These are phyloP conservation scores for Collybia sordida DNA, from an alignment of 768 basidiomycete genomes.

Conservation along the genomic window DNA sequence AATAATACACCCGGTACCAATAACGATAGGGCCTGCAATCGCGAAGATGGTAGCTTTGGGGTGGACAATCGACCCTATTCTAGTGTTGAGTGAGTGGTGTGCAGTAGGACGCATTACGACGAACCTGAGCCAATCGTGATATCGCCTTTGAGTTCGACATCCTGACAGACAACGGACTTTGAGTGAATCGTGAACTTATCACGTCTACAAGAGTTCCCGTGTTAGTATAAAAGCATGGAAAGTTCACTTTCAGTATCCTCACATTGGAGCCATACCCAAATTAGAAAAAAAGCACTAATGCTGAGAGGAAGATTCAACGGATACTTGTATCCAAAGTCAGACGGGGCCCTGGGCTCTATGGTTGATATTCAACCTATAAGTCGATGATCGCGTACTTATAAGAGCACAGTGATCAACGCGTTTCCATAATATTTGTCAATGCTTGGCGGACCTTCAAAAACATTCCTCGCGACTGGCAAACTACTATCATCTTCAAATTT, in stretches of 20 bases:
- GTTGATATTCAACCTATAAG: too few species aligned
- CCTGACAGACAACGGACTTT: slow-evolving; percentile 87
- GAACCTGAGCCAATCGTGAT: slow-evolving; percentile 87
- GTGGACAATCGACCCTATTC: slow-evolving; percentile 80
- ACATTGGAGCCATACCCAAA: slow-evolving; percentile 22
- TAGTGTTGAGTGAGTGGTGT: slow-evolving; percentile 1
- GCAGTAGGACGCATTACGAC: not conserved
- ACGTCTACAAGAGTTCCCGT: slow-evolving; percentile 55
- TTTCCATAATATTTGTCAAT: too few species aligned
- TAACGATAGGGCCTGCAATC: slow-evolving; percentile 84
- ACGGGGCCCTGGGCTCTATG: too few species aligned
- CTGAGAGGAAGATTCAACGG: too few species aligned
- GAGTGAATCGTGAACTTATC: slow-evolving; percentile 91
- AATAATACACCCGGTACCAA: slow-evolving; percentile 86
- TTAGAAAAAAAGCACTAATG: too few species aligned
- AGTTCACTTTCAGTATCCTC: not conserved
- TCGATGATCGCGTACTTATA: too few species aligned
- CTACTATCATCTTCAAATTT: too few species aligned
- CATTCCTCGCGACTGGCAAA: too few species aligned
- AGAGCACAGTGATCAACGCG: too few species aligned
- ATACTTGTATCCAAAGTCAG: too few species aligned
- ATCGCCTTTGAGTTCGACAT: slow-evolving; percentile 92
- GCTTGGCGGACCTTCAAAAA: too few species aligned
- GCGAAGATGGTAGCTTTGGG: slow-evolving; percentile 95
- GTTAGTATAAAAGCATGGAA: not conserved